Percentiles rank a stretch among this genome's conserved stretches.
These are phyloP conservation scores for Silene vulgaris DNA, from an alignment of 179 eudicot genomes.

Conservation along the genomic window DNA sequence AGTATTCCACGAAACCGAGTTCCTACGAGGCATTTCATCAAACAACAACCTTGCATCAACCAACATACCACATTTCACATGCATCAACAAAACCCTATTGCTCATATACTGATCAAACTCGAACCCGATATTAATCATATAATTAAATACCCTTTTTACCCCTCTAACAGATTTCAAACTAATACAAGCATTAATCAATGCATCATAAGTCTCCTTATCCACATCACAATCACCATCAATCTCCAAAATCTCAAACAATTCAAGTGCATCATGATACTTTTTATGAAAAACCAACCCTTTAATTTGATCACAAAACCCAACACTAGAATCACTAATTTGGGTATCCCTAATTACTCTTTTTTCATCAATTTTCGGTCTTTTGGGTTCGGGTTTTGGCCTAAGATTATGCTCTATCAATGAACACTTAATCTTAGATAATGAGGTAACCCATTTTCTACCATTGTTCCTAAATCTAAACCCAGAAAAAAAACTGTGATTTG, in stretches of 20 bases:
- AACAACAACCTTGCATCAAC: constrained; percentile 59
- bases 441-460: constrained; percentile 25
- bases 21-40: constrained; percentile 64
- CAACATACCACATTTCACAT: constrained; percentile 79
- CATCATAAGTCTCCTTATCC: constrained; percentile 51
- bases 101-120: constrained; percentile 59
- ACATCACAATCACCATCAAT: constrained; percentile 37
- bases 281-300: constrained; percentile 49
- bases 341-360: constrained; percentile 4
- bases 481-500: constrained; percentile 23
- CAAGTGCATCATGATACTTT: constrained; percentile 65
- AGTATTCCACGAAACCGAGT: constrained; percentile 70
- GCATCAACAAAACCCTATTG: constrained; percentile 71
- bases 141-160: constrained; percentile 55
- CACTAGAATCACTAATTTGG: constrained; percentile 8
- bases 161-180: constrained; percentile 61
- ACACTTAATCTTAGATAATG: constrained; percentile 34
- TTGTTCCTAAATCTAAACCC: constrained; percentile 25
- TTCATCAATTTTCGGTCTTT: constrained; percentile 28
- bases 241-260: constrained; percentile 70
- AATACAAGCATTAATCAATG: constrained; percentile 64
- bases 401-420: constrained; percentile 40
- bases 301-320: constrained; percentile 49
- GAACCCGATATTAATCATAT: constrained; percentile 46
- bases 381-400: constrained; percentile 51